Evolutionary conservation across 108 stramenopile species (phyloP).

Genomic region (Nitzschia sp.): DNA sequence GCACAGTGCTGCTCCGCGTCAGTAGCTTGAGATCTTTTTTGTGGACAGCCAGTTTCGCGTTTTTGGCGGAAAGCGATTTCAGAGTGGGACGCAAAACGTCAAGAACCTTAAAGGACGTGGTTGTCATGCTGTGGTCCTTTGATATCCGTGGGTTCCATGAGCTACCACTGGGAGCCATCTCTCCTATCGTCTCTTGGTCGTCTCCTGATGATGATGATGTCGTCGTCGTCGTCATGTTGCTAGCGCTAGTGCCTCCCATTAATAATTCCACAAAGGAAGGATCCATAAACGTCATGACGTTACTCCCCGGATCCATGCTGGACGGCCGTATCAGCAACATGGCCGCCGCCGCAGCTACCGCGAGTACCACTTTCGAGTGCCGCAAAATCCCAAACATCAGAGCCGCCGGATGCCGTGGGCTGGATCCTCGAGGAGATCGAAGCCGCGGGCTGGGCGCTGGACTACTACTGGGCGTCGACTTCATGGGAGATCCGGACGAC

Average conservation of each 20-base stretch:
- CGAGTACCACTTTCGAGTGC: background rate
- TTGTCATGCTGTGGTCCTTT: background rate
- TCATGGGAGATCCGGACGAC: background rate
- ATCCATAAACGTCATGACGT: background rate
- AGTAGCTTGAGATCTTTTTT: background rate
- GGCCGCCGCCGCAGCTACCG: background rate
- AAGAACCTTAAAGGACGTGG: background rate
- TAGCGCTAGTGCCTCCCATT: background rate
- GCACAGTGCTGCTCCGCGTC: background rate
- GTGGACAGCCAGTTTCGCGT: background rate
- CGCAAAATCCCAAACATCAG: background rate
- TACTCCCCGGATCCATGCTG: background rate
- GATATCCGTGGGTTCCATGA: background rate
- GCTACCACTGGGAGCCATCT: too few species aligned
- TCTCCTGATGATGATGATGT: too few species aligned
- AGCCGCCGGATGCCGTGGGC: background rate
- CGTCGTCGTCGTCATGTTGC: background rate
- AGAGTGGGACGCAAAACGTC: too few species aligned
- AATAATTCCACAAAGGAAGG: background rate
- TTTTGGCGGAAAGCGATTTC: too few species aligned
- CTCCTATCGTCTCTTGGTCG: too few species aligned
- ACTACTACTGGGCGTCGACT: background rate
- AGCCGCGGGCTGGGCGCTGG: background rate
- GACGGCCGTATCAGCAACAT: background rate
- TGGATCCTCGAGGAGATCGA: slow-evolving; percentile 5